Conservation (phyloP, 768 basidiomycete genomes). For the Boletus sp. region DNA sequence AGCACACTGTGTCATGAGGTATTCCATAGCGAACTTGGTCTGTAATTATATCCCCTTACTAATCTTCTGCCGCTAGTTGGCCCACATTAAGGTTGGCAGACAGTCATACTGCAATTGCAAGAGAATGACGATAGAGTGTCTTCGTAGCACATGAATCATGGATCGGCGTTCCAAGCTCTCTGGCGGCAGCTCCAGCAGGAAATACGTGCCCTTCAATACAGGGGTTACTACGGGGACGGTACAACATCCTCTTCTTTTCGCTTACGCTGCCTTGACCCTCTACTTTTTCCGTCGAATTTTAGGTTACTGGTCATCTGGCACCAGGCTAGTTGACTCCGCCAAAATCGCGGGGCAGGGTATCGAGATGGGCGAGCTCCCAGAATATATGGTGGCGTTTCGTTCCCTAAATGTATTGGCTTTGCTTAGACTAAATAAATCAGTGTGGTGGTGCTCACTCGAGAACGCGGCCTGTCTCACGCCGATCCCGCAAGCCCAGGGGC, state of each 20-base stretch:
- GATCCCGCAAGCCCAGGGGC: slow-evolving; percentile 51
- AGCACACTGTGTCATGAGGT: slow-evolving; percentile 86
- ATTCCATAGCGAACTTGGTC: slow-evolving; percentile 13
- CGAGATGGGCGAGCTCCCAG: slow-evolving; percentile 61
- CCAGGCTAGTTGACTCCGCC: slow-evolving; percentile 63
- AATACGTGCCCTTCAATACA: slow-evolving; percentile 65
- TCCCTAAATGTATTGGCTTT: not conserved
- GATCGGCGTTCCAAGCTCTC: slow-evolving; percentile 68
- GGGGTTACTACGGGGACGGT: slow-evolving; percentile 86
- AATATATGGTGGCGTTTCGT: slow-evolving; percentile 59
- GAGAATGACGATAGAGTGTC: not conserved
- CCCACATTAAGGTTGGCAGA: slow-evolving; percentile 69
- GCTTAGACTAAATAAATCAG: slow-evolving; percentile 34
- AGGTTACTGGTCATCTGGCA: slow-evolving; percentile 86
- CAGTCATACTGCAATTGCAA: not conserved
- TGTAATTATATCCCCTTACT: slow-evolving; percentile 2
- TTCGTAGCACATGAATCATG: slow-evolving; percentile 76
- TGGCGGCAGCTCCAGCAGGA: slow-evolving; percentile 67
- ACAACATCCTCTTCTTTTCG: slow-evolving; percentile 2
- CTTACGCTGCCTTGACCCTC: slow-evolving; percentile 5
- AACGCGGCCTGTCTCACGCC: slow-evolving; percentile 49
- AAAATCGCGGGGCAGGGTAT: slow-evolving; percentile 50
- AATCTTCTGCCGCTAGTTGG: slow-evolving; percentile 48
- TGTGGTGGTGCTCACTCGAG: slow-evolving; percentile 79
- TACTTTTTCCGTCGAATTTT: not conserved